Evolutionary conservation across 2,329 filamentous ascomycete species (phyloP).

Genomic region (Talaromyces albobiverticillius): DNA sequence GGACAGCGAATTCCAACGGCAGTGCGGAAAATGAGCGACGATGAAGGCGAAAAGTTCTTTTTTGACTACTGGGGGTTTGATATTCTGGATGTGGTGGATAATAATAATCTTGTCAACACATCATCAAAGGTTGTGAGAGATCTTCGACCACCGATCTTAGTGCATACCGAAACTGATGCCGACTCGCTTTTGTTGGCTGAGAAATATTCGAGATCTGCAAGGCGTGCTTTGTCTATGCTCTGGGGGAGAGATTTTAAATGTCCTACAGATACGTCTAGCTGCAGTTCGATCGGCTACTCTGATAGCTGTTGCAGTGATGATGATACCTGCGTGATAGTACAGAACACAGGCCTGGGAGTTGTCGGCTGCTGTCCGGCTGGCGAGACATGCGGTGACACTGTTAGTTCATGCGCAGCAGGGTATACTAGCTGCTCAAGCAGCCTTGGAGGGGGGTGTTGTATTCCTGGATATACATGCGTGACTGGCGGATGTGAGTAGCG

Average conservation of each 20-base stretch:
- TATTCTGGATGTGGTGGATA: conserved; percentile 8
- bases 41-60: conserved; percentile 49
- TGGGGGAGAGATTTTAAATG: conserved; percentile 55
- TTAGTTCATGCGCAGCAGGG: conserved; percentile 51
- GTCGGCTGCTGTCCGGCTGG: conserved; percentile 61
- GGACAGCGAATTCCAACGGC: conserved; percentile 24
- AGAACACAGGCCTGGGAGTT: conserved; percentile 52
- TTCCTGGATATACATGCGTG: conserved; percentile 58
- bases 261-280: conserved; percentile 53
- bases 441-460: conserved; percentile 60
- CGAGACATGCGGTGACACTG: conserved; percentile 48
- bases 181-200: conserved; percentile 7
- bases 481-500: conserved; percentile 51
- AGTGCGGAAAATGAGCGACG: conserved; percentile 44
- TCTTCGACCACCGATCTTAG: conserved; percentile 21
- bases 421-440: conserved; percentile 56
- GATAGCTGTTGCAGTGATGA: conserved; percentile 57
- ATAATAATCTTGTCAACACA: neutral
- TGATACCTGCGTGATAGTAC: conserved; percentile 53
- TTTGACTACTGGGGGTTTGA: conserved; percentile 44
- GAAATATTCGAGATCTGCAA: conserved; percentile 14
- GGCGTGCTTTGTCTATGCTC: conserved; percentile 23
- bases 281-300: conserved; percentile 53
- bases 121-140: neutral
- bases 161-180: conserved; percentile 17